These are phyloP conservation scores for peach (Prunus persica) DNA, from an alignment of 306 rosid species.

Conservation along the genomic window DNA sequence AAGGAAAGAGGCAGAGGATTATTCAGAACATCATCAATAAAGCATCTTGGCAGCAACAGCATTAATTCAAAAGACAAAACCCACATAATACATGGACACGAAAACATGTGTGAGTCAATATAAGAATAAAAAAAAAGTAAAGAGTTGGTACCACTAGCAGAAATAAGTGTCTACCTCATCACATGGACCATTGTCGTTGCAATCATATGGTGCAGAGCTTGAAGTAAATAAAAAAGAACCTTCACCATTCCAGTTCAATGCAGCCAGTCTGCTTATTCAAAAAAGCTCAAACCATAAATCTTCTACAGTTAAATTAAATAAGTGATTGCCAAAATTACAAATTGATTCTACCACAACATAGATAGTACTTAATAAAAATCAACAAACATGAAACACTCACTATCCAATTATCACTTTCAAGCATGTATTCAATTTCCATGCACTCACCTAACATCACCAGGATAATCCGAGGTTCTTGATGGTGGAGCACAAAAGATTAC, in stretches of 20 bases:
- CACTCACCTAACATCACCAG: constrained; percentile 73
- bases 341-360: background rate
- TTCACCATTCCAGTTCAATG: constrained; percentile 75
- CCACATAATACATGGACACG: background rate
- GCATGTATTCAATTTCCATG: background rate
- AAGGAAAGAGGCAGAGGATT: background rate
- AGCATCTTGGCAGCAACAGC: constrained; percentile 9
- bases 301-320: background rate
- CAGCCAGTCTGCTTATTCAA: constrained; percentile 56
- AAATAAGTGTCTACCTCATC: constrained; percentile 57
- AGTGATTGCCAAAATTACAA: constrained; percentile 23
- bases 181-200: constrained; percentile 80
- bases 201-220: constrained; percentile 89
- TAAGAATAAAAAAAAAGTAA: background rate
- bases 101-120: constrained; percentile 5
- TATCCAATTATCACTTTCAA: background rate
- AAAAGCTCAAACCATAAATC: background rate
- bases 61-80: background rate
- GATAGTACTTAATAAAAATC: background rate
- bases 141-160: background rate
- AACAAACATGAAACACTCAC: background rate
- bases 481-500: constrained; percentile 95
- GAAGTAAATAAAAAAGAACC: constrained; percentile 88
- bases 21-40: background rate
- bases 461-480: constrained; percentile 57